A percentile compares a stretch with the other conserved stretches of the same genome.
These are phyloP conservation scores for Pontederia paniculata DNA, from an alignment of 176 grass and related monocot species.

Conservation along the genomic window DNA sequence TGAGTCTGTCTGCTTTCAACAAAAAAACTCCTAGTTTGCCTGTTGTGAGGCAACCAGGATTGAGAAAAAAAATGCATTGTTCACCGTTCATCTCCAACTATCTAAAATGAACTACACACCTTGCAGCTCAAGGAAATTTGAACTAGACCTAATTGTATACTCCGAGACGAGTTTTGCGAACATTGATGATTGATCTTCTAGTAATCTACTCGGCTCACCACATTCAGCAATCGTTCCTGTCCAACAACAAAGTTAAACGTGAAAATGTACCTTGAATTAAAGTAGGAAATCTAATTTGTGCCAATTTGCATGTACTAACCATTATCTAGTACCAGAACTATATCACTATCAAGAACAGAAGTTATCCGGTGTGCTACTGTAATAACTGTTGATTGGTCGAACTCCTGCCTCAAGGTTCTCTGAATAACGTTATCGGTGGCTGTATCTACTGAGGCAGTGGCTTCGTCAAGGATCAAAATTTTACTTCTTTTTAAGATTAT, in stretches of 20 bases:
- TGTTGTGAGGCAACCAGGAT: too few relatives aligned
- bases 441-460: conserved; percentile 62
- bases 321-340: conserved; percentile 65
- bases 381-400: conserved; percentile 55
- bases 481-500: conserved; percentile 77
- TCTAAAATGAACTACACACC: too few relatives aligned
- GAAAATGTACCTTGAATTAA: neutral
- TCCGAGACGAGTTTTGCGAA: conserved; percentile 73
- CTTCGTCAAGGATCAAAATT: conserved; percentile 69
- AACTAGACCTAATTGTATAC: conserved; percentile 48
- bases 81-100: too few relatives aligned
- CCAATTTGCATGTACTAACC: conserved; percentile 22
- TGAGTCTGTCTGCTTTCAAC: too few relatives aligned
- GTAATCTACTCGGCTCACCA: conserved; percentile 41
- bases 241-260: conserved; percentile 9
- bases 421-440: conserved; percentile 73
- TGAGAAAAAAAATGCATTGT: too few relatives aligned
- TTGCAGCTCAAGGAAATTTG: conserved; percentile 11
- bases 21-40: too few relatives aligned
- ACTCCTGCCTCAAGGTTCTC: conserved; percentile 56
- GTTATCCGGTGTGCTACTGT: conserved; percentile 67
- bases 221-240: conserved; percentile 52
- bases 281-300: too few relatives aligned
- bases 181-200: conserved; percentile 50
- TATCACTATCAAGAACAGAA: conserved; percentile 62